Evolutionary conservation across 306 rosid genomes (phyloP), one percentile per base, ranked within the genome.

Genomic region (Delonix regia): DNA sequence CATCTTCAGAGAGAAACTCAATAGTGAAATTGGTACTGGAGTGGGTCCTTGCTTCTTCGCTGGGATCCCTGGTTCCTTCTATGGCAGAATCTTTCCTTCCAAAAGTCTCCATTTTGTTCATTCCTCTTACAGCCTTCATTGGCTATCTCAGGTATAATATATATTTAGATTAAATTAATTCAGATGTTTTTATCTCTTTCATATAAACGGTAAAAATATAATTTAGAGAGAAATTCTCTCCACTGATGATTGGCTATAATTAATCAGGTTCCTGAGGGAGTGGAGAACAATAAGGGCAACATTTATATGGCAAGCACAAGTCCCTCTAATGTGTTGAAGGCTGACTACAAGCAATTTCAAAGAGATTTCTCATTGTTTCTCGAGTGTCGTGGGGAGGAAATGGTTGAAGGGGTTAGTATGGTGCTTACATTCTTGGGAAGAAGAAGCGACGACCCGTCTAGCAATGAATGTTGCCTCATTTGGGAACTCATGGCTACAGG

Each of bases 401-500:
- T 89, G 30, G 83, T 87, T n/a, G 67, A 65, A 52, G 85, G 87
- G 4, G 94, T 91, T 6, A n/a, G 74, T 28, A 87, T 87, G 91
- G 87, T 90, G 49, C 59, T 90, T 7, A 90, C 94, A 5, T 39
- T 84, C 15, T 69, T 87, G 47, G 94, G 94, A 55, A 77, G 94
- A 80, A 84, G 27, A 38, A 90, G 85, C 11, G 85, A 86, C 0
- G 82, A 86, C 21, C 89, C 78, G 1, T 60, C 85, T 8, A 78
- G 83, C n/a, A n/a, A n/a, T n/a, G n/a, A n/a, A n/a, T n/a, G n/a
- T n/a, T n/a, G n/a, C n/a, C n/a, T n/a, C n/a, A n/a, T n/a, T n/a
- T 89, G 89, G 90, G 83, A 85, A 73, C 92, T 88, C 42, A 9
- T 88, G 76, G 88, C 90, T 28, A 7, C 33, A 52, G 89, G 88